Conservation (phyloP, 1,284 basidiomycete genomes). For the Pseudozyma sp. region DNA sequence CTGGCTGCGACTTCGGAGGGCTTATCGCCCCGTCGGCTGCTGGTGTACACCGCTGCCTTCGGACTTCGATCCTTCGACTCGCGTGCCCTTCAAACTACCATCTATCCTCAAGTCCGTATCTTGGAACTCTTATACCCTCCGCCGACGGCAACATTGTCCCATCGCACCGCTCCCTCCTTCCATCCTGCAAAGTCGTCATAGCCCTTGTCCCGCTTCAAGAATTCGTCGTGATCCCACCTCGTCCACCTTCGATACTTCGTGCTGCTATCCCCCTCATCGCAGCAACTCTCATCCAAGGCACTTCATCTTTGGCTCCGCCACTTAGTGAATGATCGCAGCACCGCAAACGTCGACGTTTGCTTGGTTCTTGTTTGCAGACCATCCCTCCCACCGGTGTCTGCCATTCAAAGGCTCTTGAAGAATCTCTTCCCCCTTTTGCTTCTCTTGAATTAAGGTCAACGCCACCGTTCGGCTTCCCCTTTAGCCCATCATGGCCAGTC, state of each 20-base stretch:
- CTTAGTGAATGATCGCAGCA: conserved; percentile 44
- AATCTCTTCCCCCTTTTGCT: not conserved
- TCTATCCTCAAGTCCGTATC: no score
- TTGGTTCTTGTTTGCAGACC: conserved; percentile 27
- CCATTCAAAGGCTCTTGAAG: conserved; percentile 36
- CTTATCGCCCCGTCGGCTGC: no score
- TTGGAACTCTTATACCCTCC: no score
- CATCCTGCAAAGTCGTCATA: no score
- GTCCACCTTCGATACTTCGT: not conserved
- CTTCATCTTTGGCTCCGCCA: not conserved
- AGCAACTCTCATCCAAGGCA: no score
- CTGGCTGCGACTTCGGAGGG: no score
- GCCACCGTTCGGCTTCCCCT: not conserved
- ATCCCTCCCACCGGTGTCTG: conserved; percentile 34
- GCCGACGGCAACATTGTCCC: not conserved
- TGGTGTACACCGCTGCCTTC: not conserved
- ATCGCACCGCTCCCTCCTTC: not conserved
- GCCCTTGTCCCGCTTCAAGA: no score
- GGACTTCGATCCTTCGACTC: no score
- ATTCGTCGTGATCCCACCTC: no score
- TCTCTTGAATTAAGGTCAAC: not conserved
- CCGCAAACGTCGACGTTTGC: conserved; percentile 44
- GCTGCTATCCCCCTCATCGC: not conserved
- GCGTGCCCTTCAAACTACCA: not conserved
- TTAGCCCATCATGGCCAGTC: conserved; percentile 12